Base-by-base conservation (phyloP, 129 eudicot genomes). In the Mikania micrantha region DNA sequence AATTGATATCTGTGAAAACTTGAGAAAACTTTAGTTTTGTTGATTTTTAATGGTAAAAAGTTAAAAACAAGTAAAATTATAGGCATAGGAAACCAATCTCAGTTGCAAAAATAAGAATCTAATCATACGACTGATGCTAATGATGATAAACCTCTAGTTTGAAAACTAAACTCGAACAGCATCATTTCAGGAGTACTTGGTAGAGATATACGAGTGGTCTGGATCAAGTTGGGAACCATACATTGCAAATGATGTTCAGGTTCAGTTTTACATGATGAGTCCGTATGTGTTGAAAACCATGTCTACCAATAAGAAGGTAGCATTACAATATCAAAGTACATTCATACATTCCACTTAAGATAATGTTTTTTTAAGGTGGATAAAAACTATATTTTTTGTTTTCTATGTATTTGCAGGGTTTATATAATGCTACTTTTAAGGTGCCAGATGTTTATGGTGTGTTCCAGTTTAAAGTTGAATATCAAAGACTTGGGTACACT, bases 371-470 rank as follows among this genome's bases (percentile, higher is more conserved):
- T 28, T 16, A 69, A 28, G 58, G n/a, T 9, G 29, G 59, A 22
- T 38, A n/a, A 56, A 22, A 24, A 17, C 10, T 63, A 3, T 36
- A 1, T 49, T 3, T 4, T 28, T 25, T 39, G 8, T 4, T 36
- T 60, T 50, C 9, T 7, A 7, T 25, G 3, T 64, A 24, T 77
- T 58, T 78, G 64, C 95, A 93, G 98, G 98, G 96, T 29, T 53
- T 77, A 70, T 79, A 86, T 66, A 68, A 74, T 71, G 79, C 88
- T 39, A 73, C 98, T 60, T 82, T 93, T 58, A 93, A 93, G 83
- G 98, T 93, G 49, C 98, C 95, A 68, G 96, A 93, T 82, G 95
- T 93, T 62, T 93, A 93, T 82, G 98, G 98, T 52, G 98, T 93
- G 49, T 93, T 93, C 83, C 95, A 89, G 75, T 93, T 93, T 80